Conservation (phyloP, 805 yeast genomes). For the Zygotorulaspora danielsina region DNA sequence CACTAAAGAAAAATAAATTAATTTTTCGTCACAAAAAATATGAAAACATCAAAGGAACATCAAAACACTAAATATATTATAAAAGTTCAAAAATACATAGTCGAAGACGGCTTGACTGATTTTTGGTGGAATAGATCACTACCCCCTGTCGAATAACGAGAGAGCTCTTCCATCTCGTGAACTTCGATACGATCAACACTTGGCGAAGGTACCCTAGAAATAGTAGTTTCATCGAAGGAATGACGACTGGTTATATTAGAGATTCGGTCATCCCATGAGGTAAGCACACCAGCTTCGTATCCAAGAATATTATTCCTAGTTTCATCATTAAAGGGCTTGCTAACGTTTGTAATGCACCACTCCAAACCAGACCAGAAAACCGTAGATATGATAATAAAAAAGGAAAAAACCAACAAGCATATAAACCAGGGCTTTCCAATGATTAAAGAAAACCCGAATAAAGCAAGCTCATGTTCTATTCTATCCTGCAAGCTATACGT, state of each 20-base stretch:
- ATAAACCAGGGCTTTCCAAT: conserved; percentile 28
- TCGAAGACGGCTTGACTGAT: conserved; percentile 24
- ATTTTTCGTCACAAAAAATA: conserved; percentile 5
- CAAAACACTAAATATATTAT: background rate
- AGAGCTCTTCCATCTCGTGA: conserved; percentile 24
- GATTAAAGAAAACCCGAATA: conserved; percentile 29
- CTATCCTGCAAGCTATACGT: conserved; percentile 20
- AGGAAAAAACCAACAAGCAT: conserved; percentile 22
- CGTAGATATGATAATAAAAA: conserved; percentile 23
- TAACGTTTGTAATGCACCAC: conserved; percentile 31
- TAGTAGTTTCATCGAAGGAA: conserved; percentile 1
- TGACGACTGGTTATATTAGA: background rate
- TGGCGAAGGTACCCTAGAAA: background rate
- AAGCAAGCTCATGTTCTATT: conserved; percentile 23
- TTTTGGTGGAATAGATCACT: conserved; percentile 15
- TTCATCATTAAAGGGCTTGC: conserved; percentile 12
- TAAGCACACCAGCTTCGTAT: conserved; percentile 17
- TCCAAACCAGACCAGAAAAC: conserved; percentile 35
- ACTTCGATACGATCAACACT: conserved; percentile 13
- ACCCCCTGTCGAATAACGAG: conserved; percentile 19
- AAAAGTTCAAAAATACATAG: conserved; percentile 23
- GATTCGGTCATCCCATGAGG: conserved; percentile 3
- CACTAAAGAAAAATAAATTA: no score
- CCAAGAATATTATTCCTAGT: conserved; percentile 13
- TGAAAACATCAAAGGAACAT: background rate